A percentile compares a stretch with the other conserved stretches of the same genome.
Conservation (phyloP, 2,329 filamentous ascomycete species). For the Epicoccum nigrum region DNA sequence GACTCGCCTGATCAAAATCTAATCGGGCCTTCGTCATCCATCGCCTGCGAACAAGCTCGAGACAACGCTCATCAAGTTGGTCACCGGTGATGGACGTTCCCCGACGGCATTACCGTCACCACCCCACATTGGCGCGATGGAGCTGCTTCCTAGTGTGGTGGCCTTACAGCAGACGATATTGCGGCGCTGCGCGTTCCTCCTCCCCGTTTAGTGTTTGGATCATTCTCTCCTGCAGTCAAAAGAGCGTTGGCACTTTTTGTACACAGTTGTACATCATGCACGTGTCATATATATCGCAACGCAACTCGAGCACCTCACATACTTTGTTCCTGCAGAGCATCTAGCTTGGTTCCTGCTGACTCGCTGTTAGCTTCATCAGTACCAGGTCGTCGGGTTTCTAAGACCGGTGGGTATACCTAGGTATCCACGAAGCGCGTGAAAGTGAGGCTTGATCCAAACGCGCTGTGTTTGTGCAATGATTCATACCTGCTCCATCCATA, state of each 20-base stretch:
- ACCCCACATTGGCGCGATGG: conserved; percentile 12
- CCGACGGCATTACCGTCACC: conserved; percentile 17
- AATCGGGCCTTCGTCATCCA: conserved; percentile 11
- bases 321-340: conserved; percentile 6
- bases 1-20: conserved; percentile 26
- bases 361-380: conserved; percentile 15
- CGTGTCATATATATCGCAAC: conserved; percentile 4
- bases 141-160: conserved; percentile 14
- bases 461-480: not conserved
- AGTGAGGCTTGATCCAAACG: conserved; percentile 13
- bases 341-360: conserved; percentile 7
- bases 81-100: conserved; percentile 18
- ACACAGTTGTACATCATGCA: not conserved
- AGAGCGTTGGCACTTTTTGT: too few species aligned
- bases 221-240: not conserved
- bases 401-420: too few species aligned
- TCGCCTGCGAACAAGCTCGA: conserved; percentile 7
- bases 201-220: conserved; percentile 6
- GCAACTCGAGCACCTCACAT: not conserved
- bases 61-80: conserved; percentile 10
- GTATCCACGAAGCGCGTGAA: conserved; percentile 3
- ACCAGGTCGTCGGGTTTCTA: conserved; percentile 22
- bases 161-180: conserved; percentile 20
- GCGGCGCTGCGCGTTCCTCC: conserved; percentile 13
- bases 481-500: conserved; percentile 10